A percentile compares a stretch with the other conserved stretches of the same genome.
These are phyloP conservation scores for Kalaharituber pfeilii DNA, from an alignment of 2,329 filamentous ascomycete species.

Conservation along the genomic window DNA sequence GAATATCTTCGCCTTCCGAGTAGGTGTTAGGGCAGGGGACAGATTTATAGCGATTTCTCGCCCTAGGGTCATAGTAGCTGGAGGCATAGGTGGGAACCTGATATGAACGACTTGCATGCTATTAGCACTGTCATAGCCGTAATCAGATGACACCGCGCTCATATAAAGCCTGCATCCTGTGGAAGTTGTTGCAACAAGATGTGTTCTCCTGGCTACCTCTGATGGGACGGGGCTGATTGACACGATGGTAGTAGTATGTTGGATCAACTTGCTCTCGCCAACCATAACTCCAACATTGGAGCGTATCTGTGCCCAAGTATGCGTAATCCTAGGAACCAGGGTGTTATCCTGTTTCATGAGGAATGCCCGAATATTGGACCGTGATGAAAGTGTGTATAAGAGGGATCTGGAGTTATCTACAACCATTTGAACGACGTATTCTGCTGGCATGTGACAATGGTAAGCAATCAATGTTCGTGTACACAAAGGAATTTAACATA, in stretches of 20 bases:
- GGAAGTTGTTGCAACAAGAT: conserved; percentile 76
- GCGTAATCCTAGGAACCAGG: conserved; percentile 38
- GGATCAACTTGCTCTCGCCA: conserved; percentile 51
- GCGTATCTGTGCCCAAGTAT: conserved; percentile 36
- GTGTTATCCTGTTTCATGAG: conserved; percentile 50
- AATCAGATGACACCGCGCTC: conserved; percentile 40
- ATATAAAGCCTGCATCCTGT: conserved; percentile 85
- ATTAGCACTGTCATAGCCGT: conserved; percentile 44
- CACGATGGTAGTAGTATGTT: conserved; percentile 53
- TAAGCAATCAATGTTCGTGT: conserved; percentile 31
- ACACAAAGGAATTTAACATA: conserved; percentile 2
- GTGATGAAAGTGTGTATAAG: conserved; percentile 77
- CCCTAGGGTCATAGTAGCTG: not conserved
- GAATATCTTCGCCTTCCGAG: conserved; percentile 36
- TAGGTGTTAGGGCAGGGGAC: conserved; percentile 25
- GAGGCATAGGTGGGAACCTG: conserved; percentile 63
- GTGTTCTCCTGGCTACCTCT: conserved; percentile 62
- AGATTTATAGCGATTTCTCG: conserved; percentile 21
- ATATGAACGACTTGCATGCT: conserved; percentile 98
- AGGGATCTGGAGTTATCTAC: conserved; percentile 78
- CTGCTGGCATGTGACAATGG: conserved; percentile 30
- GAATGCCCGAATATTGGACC: conserved; percentile 79
- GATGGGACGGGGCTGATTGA: conserved; percentile 72
- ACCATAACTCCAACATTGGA: conserved; percentile 75
- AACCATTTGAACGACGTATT: conserved; percentile 59